Conservation (phyloP, 768 basidiomycete genomes). For the Lyophyllum atratum region DNA sequence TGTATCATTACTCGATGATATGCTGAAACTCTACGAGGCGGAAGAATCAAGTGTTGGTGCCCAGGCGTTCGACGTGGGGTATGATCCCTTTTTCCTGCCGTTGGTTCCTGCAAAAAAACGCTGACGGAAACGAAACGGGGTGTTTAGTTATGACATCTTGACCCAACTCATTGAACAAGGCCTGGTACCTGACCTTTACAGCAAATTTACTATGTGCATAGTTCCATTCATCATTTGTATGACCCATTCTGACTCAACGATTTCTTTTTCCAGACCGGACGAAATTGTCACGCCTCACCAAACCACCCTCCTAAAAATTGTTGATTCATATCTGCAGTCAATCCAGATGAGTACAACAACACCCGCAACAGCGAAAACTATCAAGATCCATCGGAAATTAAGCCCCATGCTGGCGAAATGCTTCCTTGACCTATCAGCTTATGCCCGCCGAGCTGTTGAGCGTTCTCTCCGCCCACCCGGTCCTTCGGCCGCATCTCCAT, state of each 20-base stretch:
- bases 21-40: slow-evolving; percentile 70
- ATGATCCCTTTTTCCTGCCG: slow-evolving; percentile 17
- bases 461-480: slow-evolving; percentile 40
- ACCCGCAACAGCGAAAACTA: slow-evolving; percentile 29
- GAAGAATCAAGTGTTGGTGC: slow-evolving; percentile 65
- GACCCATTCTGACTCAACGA: slow-evolving; percentile 9
- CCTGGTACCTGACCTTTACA: slow-evolving; percentile 61
- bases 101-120: background rate
- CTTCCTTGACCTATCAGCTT: slow-evolving; percentile 63
- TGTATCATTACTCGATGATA: slow-evolving; percentile 66
- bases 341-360: slow-evolving; percentile 34
- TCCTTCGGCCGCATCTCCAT: slow-evolving; percentile 4
- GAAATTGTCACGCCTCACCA: slow-evolving; percentile 85
- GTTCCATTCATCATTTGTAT: slow-evolving; percentile 9
- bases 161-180: slow-evolving; percentile 62
- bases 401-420: slow-evolving; percentile 60
- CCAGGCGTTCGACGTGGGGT: slow-evolving; percentile 80
- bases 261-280: slow-evolving; percentile 43
- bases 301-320: slow-evolving; percentile 82
- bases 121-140: background rate
- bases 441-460: slow-evolving; percentile 54
- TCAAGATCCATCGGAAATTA: slow-evolving; percentile 43
- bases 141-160: slow-evolving; percentile 63
- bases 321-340: slow-evolving; percentile 82
- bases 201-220: slow-evolving; percentile 60